A percentile compares a stretch with the other conserved stretches of the same genome.
Evolutionary conservation across 805 yeast species (phyloP).

Genomic region (Candida multigemmis): DNA sequence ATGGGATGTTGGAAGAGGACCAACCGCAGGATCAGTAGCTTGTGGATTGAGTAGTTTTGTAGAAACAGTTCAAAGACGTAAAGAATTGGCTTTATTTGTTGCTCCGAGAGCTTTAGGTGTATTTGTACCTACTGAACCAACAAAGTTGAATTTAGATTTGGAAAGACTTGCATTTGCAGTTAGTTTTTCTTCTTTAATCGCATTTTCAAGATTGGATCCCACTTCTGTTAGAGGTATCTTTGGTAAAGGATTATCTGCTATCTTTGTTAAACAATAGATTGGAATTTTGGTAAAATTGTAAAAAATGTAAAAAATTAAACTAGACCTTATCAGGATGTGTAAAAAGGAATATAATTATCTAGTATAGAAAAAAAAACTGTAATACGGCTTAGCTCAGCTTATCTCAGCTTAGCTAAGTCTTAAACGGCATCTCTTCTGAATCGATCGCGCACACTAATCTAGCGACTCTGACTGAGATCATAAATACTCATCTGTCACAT

Average conservation of each 20-base stretch:
- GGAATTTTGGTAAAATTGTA: slow-evolving; percentile 20
- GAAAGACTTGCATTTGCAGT: slow-evolving; percentile 24
- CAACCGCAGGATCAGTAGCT: slow-evolving; percentile 27
- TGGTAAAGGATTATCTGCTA: slow-evolving; percentile 21
- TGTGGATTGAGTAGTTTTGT: slow-evolving; percentile 35
- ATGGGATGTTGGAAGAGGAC: slow-evolving; percentile 31
- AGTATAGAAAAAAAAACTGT: no score
- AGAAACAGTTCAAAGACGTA: slow-evolving; percentile 31
- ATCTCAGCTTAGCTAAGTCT: no score
- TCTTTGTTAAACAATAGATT: slow-evolving; percentile 13
- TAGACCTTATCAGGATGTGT: no score
- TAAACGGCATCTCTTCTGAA: no score
- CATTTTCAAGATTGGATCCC: slow-evolving; percentile 19
- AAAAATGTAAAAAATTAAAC: no score
- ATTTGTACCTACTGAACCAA: slow-evolving; percentile 15
- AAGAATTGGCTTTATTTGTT: slow-evolving; percentile 40
- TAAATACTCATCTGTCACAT: no score
- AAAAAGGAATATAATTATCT: no score
- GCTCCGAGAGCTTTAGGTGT: slow-evolving; percentile 32
- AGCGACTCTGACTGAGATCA: no score
- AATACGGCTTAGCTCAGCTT: not conserved
- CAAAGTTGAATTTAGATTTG: slow-evolving; percentile 13
- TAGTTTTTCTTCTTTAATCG: slow-evolving; percentile 26
- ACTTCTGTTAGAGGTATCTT: slow-evolving; percentile 25
- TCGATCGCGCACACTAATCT: no score